These are phyloP conservation scores for Cercospora sp. DNA, from an alignment of 2,329 filamentous ascomycete species.

Conservation along the genomic window DNA sequence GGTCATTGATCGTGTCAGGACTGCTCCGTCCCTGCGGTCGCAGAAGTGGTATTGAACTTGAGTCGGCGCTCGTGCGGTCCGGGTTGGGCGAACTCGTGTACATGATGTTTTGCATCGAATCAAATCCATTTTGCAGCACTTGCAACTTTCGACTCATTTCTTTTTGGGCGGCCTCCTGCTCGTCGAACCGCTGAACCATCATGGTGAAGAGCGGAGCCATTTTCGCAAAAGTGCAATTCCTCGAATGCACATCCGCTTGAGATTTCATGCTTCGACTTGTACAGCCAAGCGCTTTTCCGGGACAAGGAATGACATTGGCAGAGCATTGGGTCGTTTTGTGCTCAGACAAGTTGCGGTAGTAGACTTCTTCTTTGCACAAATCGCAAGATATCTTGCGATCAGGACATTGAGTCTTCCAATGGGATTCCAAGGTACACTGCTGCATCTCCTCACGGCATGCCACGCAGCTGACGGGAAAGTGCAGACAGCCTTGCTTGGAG, in stretches of 20 bases:
- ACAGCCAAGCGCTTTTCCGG: constrained; percentile 48
- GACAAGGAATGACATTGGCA: constrained; percentile 46
- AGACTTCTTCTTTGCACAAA: constrained; percentile 45
- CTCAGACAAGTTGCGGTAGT: constrained; percentile 43
- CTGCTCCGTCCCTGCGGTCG: constrained; percentile 9
- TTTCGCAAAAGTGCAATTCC: constrained; percentile 47
- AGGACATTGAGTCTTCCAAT: constrained; percentile 48
- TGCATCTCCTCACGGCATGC: constrained; percentile 55
- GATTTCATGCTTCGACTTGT: constrained; percentile 42
- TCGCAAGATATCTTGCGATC: constrained; percentile 49
- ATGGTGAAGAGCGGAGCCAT: constrained; percentile 48
- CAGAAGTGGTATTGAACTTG: constrained; percentile 28
- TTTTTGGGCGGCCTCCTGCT: constrained; percentile 46
- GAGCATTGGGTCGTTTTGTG: constrained; percentile 47
- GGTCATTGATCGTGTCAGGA: neutral
- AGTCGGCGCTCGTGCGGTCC: constrained; percentile 27
- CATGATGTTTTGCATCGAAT: constrained; percentile 47
- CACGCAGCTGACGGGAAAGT: constrained; percentile 54
- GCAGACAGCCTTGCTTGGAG: constrained; percentile 54
- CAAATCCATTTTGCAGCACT: constrained; percentile 47
- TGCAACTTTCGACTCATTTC: constrained; percentile 47
- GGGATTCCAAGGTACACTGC: constrained; percentile 53
- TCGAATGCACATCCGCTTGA: constrained; percentile 44
- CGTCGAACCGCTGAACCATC: constrained; percentile 46
- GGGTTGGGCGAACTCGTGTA: constrained; percentile 24